These are phyloP conservation scores for Colletotrichum noveboracense DNA, from an alignment of 2,329 filamentous ascomycete genomes.

Conservation along the genomic window DNA sequence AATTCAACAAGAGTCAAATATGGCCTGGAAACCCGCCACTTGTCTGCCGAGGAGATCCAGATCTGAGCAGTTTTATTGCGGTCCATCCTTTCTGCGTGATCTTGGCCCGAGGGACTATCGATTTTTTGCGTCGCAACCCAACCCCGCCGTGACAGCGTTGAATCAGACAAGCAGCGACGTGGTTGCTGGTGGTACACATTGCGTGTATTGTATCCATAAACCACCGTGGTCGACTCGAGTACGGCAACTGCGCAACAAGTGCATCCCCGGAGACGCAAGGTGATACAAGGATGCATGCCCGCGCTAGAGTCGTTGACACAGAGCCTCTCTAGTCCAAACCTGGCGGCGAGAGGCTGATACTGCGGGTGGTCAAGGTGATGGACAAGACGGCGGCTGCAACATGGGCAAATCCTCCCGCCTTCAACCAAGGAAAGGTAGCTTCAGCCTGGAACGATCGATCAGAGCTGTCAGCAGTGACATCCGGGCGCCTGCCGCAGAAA, in stretches of 20 bases:
- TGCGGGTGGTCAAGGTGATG: not conserved
- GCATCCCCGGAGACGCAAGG: conserved; percentile 5
- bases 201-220: not conserved
- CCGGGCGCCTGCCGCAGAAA: not conserved
- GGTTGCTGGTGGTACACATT: not conserved
- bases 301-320: not conserved
- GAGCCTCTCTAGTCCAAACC: not conserved
- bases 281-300: not conserved
- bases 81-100: not conserved
- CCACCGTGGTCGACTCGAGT: not conserved
- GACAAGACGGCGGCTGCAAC: not conserved
- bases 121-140: not conserved
- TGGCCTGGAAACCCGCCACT: not conserved
- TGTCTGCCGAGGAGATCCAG: not conserved
- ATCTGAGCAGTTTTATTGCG: not conserved
- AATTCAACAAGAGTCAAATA: not conserved
- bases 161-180: not conserved
- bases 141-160: not conserved
- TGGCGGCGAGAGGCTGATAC: conserved; percentile 12
- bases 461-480: not conserved
- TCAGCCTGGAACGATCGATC: not conserved
- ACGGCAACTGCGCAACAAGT: not conserved
- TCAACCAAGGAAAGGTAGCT: not conserved
- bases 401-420: not conserved
- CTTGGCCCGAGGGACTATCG: conserved; percentile 8